Base-by-base conservation (phyloP, 164 flowering plant genomes). In the Cinnamomum micranthum region DNA sequence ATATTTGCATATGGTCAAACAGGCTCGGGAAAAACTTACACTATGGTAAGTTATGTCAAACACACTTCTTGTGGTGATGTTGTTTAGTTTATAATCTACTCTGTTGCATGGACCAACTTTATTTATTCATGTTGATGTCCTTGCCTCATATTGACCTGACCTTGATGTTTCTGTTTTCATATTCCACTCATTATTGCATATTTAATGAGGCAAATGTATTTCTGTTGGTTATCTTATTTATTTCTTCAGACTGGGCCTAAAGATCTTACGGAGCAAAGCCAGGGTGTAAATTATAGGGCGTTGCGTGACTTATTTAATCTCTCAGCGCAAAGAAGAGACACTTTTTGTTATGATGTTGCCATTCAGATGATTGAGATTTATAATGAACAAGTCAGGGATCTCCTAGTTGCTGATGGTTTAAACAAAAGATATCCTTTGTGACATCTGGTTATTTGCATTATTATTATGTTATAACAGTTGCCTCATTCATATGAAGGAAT, bases 1-100 rank as follows among this genome's bases (percentile, higher is more conserved):
- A 95, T 95, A 74, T 95, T 95, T 85, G 99, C 99, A 65, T 95
- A 95, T 84, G 99, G 99, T 33, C 99, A 95, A 81, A 95, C 99
- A 6, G 99, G 99, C 71, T 93, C 99, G 3, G 99, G 99, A 65
- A 95, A 95, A 84, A 95, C 99, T 41, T 84, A 68, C 78, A 95
- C 99, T 13, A 95, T 95, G 99, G 99, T 95, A 81, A 74, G 6
- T 17, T 60, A 52, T 33, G 23, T 41, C 14, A 41, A 41, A 41
- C 5, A 41, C 47, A 41, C 47, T 41, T 41, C 9, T 6, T 15
- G 67, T 64, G 24, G 22, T 20, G 25, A 20, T 22, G 67, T 4
- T 64, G 12, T 17, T 64, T 64, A 55, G 3, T 64, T 22, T 15
- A 55, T 14, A 41, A 14, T 55, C 60, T 55, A 20, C n/a, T 20